Evolutionary conservation across 139 green algal species (phyloP).

Genomic region (Haematococcus sp.): DNA sequence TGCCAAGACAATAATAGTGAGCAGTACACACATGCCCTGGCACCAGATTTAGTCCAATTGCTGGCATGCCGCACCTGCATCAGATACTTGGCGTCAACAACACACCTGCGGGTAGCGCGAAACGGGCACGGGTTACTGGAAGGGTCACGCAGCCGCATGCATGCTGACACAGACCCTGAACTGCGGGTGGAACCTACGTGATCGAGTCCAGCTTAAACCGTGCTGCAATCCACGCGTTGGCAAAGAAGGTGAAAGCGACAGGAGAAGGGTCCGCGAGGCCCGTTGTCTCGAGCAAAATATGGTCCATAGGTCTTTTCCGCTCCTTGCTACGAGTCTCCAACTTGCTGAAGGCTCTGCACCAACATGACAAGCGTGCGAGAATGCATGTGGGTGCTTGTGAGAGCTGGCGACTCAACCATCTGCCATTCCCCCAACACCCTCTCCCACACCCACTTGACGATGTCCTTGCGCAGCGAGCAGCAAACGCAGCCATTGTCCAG

Average conservation of each 20-base stretch:
- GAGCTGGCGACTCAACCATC: slow-evolving; percentile 41
- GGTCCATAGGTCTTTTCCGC: slow-evolving; percentile 36
- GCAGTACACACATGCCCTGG: neutral
- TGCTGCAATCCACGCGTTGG: slow-evolving; percentile 76
- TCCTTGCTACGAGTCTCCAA: slow-evolving; percentile 52
- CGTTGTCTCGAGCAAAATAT: slow-evolving; percentile 81
- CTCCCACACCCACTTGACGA: slow-evolving; percentile 50
- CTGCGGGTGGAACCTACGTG: slow-evolving; percentile 44
- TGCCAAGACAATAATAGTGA: too few relatives aligned
- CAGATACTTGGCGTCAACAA: slow-evolving; percentile 72
- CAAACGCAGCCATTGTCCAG: slow-evolving; percentile 85
- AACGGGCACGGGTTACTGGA: too few relatives aligned
- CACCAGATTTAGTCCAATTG: too few relatives aligned
- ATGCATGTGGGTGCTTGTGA: neutral
- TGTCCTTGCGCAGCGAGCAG: slow-evolving; percentile 81
- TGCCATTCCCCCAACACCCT: slow-evolving; percentile 18
- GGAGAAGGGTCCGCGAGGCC: slow-evolving; percentile 82
- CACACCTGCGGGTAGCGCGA: slow-evolving; percentile 48
- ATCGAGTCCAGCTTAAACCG: slow-evolving; percentile 79
- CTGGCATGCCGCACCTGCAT: slow-evolving; percentile 46
- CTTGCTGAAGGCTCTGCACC: slow-evolving; percentile 57
- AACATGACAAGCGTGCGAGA: neutral
- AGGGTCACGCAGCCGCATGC: too few relatives aligned
- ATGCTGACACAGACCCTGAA: neutral
- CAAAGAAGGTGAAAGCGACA: slow-evolving; percentile 86